phyloP scores from a whole-genome alignment of 2,329 filamentous ascomycete genomes.

The Hymenoscyphus salicellus region DNA sequence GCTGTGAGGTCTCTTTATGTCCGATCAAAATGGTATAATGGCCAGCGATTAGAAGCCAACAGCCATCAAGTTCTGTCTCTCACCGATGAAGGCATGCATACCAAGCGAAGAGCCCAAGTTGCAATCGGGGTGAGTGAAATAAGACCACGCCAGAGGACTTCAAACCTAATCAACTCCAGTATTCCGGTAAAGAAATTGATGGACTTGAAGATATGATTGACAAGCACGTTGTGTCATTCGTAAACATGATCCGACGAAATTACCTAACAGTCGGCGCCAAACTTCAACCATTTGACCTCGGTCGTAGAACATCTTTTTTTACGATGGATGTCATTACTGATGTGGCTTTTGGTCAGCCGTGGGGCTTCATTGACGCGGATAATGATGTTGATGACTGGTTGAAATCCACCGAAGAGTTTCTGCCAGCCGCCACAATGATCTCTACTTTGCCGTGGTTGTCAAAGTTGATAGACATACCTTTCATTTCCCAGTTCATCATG shows the following conservation, averaged over 20 bases:
- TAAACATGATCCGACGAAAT: slow-evolving; percentile 48
- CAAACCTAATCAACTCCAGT: slow-evolving; percentile 37
- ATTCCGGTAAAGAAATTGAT: slow-evolving; percentile 51
- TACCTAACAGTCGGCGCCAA: slow-evolving; percentile 43
- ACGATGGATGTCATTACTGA: slow-evolving; percentile 54
- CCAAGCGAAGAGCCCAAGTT: slow-evolving; percentile 47
- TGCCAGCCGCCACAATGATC: not conserved
- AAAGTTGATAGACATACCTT: slow-evolving; percentile 1
- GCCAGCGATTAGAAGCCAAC: slow-evolving; percentile 51
- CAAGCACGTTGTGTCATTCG: slow-evolving; percentile 44
- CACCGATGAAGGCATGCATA: slow-evolving; percentile 46
- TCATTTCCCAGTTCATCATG: slow-evolving; percentile 8
- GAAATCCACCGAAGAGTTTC: not conserved
- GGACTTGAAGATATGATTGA: slow-evolving; percentile 50
- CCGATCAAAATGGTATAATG: slow-evolving; percentile 38
- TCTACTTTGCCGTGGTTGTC: slow-evolving; percentile 7
- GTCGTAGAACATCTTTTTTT: slow-evolving; percentile 50
- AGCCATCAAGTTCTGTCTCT: slow-evolving; percentile 53
- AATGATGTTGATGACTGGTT: slow-evolving; percentile 35
- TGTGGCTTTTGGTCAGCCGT: slow-evolving; percentile 48
- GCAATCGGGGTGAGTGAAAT: slow-evolving; percentile 44
- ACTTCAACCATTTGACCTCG: slow-evolving; percentile 46
- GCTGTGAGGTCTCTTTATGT: slow-evolving; percentile 26
- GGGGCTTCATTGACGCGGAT: slow-evolving; percentile 50
- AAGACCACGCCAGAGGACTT: not conserved